A percentile compares a stretch with the other conserved stretches of the same genome.
Evolutionary conservation across 805 yeast species (phyloP).

Genomic region (Naumovozyma dairenensis): DNA sequence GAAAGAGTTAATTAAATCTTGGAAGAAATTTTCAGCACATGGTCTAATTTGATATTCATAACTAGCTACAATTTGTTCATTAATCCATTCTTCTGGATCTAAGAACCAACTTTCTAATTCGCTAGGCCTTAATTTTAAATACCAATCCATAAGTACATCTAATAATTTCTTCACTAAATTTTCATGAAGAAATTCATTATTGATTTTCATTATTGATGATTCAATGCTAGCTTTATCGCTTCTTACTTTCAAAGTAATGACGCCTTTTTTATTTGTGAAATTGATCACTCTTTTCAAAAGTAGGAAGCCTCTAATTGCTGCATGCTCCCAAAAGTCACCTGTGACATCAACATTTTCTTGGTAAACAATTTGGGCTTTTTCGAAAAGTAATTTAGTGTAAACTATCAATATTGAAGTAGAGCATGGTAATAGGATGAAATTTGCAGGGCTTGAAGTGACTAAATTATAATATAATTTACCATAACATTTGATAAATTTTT

Average conservation of each 20-base stretch:
- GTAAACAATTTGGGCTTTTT: constrained; percentile 57
- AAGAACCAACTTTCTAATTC: constrained; percentile 75
- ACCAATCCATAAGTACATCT: constrained; percentile 61
- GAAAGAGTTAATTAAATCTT: constrained; percentile 58
- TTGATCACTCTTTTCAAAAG: constrained; percentile 56
- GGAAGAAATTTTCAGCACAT: constrained; percentile 78
- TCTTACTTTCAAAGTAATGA: constrained; percentile 52
- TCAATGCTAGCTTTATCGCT: constrained; percentile 57
- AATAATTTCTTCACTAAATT: constrained; percentile 48
- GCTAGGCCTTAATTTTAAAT: constrained; percentile 58
- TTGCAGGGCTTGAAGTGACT: constrained; percentile 51
- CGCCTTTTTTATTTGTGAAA: constrained; percentile 56
- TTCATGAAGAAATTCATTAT: constrained; percentile 48
- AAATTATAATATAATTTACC: constrained; percentile 63
- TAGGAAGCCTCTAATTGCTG: constrained; percentile 56
- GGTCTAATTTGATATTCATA: constrained; percentile 82
- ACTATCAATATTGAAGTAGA: constrained; percentile 52
- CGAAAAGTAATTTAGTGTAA: constrained; percentile 49
- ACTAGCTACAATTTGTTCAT: constrained; percentile 63
- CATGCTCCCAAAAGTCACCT: constrained; percentile 63
- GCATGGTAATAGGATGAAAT: constrained; percentile 59
- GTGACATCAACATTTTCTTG: constrained; percentile 40
- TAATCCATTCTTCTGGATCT: constrained; percentile 91
- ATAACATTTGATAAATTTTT: constrained; percentile 62
- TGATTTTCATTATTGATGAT: constrained; percentile 43